These are phyloP conservation scores for Xylaria multiplex DNA, from an alignment of 2,329 filamentous ascomycete species.

Conservation along the genomic window DNA sequence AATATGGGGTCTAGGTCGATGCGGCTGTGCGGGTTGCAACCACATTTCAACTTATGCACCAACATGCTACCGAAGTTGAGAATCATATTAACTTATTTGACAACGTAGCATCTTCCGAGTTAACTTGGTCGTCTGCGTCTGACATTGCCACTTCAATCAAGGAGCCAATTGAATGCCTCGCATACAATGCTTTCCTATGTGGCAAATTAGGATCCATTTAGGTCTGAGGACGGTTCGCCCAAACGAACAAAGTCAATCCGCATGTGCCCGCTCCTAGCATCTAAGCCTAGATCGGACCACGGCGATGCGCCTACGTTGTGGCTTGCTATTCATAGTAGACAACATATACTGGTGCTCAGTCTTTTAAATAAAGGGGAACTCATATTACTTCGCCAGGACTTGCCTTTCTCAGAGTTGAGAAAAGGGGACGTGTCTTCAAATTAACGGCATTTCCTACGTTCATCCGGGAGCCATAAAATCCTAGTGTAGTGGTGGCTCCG, in stretches of 20 bases:
- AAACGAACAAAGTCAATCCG: neutral
- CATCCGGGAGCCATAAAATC: neutral
- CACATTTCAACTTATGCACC: neutral
- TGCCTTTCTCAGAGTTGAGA: slow-evolving; percentile 4
- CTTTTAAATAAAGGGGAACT: neutral
- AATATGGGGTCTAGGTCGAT: neutral
- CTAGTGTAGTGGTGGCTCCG: neutral
- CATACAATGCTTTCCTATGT: neutral
- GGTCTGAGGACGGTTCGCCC: slow-evolving; percentile 1
- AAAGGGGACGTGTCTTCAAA: slow-evolving; percentile 18
- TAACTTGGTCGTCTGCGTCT: slow-evolving; percentile 16
- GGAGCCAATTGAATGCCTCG: slow-evolving; percentile 1
- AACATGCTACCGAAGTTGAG: slow-evolving; percentile 5
- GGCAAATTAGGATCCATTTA: slow-evolving; percentile 11
- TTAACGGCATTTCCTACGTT: neutral
- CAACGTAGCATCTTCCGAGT: slow-evolving; percentile 9
- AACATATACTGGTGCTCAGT: neutral
- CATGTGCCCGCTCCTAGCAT: neutral
- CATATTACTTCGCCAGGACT: slow-evolving; percentile 2
- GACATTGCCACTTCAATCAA: slow-evolving; percentile 25
- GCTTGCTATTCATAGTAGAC: neutral
- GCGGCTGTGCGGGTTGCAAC: slow-evolving; percentile 6
- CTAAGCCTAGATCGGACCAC: neutral
- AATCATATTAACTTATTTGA: neutral
- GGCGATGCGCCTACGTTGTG: neutral